Evolutionary conservation across 2,329 filamentous ascomycete genomes (phyloP).

Genomic region (Aspergillus awamori): DNA sequence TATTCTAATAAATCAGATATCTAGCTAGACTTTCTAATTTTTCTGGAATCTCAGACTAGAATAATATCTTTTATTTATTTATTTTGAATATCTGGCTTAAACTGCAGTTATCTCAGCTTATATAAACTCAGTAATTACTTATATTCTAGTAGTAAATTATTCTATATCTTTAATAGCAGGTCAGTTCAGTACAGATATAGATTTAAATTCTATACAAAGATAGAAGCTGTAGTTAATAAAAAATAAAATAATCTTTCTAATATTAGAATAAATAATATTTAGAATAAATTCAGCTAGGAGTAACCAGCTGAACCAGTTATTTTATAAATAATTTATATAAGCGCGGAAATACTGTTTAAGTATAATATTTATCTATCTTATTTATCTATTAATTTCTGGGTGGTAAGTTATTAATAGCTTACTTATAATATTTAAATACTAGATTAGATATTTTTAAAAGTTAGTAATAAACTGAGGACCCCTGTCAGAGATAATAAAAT

Average conservation of each 20-base stretch:
- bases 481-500: neutral
- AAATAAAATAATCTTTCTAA: neutral
- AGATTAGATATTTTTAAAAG: neutral
- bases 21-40: neutral
- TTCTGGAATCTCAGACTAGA: neutral
- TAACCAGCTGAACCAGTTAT: neutral
- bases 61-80: neutral
- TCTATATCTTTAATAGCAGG: neutral
- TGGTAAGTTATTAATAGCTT: neutral
- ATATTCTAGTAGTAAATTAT: neutral
- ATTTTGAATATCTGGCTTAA: neutral
- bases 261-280: too few relatives aligned
- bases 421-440: neutral
- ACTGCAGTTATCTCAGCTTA: neutral
- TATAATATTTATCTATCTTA: neutral
- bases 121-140: neutral
- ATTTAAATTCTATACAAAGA: neutral
- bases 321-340: neutral
- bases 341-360: neutral
- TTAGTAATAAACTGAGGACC: neutral
- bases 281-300: neutral
- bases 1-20: too few relatives aligned
- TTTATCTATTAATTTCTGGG: neutral
- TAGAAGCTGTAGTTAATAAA: neutral
- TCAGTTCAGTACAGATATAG: neutral